Evolutionary conservation across 805 yeast genomes (phyloP).

Genomic region (Wickerhamomyces strasburgensis): DNA sequence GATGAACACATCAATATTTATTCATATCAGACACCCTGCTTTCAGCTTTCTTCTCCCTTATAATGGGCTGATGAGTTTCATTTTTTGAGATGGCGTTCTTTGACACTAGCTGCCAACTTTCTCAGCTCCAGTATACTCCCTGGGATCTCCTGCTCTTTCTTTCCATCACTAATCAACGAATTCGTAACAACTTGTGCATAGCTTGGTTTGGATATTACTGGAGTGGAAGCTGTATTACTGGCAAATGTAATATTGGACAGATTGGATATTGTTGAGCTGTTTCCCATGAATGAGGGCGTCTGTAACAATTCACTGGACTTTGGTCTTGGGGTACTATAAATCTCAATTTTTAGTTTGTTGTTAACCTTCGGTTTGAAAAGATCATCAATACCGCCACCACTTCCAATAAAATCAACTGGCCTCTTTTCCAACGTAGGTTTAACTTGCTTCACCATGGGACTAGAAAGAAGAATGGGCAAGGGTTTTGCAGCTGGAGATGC

Average conservation of each 20-base stretch:
- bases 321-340: slow-evolving; percentile 26
- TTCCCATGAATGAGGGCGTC: slow-evolving; percentile 23
- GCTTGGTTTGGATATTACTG: slow-evolving; percentile 11
- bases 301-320: slow-evolving; percentile 26
- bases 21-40: too few species aligned
- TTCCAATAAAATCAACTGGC: background rate
- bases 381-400: slow-evolving; percentile 5
- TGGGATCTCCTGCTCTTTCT: slow-evolving; percentile 13
- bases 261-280: slow-evolving; percentile 22
- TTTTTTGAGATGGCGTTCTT: slow-evolving; percentile 19
- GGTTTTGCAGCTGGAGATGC: slow-evolving; percentile 17
- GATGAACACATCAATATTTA: too few species aligned
- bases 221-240: slow-evolving; percentile 10
- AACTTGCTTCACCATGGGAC: background rate
- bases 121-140: slow-evolving; percentile 22
- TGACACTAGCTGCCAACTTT: slow-evolving; percentile 21
- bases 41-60: too few species aligned
- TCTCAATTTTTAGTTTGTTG: slow-evolving; percentile 16
- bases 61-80: background rate
- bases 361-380: slow-evolving; percentile 8
- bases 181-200: slow-evolving; percentile 4
- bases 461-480: slow-evolving; percentile 15
- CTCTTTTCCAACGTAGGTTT: background rate
- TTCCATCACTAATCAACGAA: background rate
- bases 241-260: slow-evolving; percentile 25